These are phyloP conservation scores for Solanum hybrid DNA, from an alignment of 305 asterid species.

Conservation along the genomic window DNA sequence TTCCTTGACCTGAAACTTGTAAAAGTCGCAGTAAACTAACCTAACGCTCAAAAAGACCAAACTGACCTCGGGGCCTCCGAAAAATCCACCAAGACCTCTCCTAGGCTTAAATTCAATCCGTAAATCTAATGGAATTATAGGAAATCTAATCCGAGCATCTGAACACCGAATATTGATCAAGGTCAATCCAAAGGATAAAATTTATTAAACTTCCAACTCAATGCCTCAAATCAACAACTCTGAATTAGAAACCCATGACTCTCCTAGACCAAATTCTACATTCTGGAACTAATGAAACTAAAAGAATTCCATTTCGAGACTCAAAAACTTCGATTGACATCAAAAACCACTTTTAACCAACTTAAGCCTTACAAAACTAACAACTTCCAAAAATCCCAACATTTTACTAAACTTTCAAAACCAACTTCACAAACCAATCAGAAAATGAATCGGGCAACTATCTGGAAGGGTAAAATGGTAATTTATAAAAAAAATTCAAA, in stretches of 20 bases:
- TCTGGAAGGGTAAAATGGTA: background rate
- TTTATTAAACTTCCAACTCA: background rate
- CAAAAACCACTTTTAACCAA: background rate
- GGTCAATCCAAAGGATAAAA: background rate
- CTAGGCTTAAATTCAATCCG: too few species aligned
- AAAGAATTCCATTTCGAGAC: background rate
- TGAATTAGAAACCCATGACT: background rate
- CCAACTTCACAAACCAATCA: background rate
- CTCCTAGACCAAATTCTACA: background rate
- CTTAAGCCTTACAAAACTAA: background rate
- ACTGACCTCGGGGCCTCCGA: background rate
- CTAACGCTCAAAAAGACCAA: background rate
- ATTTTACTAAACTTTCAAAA: background rate
- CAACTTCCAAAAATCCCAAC: background rate
- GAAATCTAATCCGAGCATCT: background rate
- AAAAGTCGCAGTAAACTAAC: too few species aligned
- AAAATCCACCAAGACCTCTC: background rate
- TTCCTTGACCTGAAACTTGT: background rate
- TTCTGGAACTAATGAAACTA: background rate
- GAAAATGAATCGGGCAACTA: too few species aligned
- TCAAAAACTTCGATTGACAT: background rate
- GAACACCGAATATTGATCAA: background rate
- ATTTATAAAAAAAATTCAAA: too few species aligned
- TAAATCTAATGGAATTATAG: background rate
- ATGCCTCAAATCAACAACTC: too few species aligned